Evolutionary conservation across 2,329 filamentous ascomycete genomes (phyloP).

Genomic region (Clonostachys sp.): DNA sequence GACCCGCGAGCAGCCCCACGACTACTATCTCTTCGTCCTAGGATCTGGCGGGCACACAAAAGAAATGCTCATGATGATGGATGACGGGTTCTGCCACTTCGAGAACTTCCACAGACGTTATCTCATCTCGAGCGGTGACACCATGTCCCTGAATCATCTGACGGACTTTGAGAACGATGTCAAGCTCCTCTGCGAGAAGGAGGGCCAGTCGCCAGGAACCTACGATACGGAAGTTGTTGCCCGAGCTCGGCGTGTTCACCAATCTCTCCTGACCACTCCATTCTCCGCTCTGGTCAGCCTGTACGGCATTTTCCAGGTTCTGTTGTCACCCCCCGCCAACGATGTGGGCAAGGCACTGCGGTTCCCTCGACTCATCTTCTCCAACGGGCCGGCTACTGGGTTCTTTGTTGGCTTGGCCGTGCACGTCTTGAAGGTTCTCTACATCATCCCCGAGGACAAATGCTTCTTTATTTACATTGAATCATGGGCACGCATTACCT

Average conservation of each 20-base stretch:
- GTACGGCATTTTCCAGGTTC: conserved; percentile 50
- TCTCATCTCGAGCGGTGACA: conserved; percentile 72
- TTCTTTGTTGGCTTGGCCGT: conserved; percentile 64
- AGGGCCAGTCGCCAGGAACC: conserved; percentile 28
- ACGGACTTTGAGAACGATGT: conserved; percentile 43
- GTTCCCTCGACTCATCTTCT: conserved; percentile 73
- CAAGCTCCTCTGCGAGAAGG: conserved; percentile 9
- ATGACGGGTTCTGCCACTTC: conserved; percentile 47
- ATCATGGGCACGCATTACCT: conserved; percentile 82
- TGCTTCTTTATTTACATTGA: conserved; percentile 84
- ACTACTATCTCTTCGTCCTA: conserved; percentile 73
- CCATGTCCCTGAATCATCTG: conserved; percentile 61
- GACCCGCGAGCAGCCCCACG: conserved; percentile 7
- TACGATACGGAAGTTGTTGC: conserved; percentile 67
- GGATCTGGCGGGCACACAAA: conserved; percentile 93
- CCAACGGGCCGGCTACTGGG: conserved; percentile 85
- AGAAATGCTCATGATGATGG: conserved; percentile 87
- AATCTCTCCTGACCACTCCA: conserved; percentile 70
- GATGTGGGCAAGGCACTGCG: conserved; percentile 12
- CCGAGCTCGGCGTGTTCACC: conserved; percentile 77
- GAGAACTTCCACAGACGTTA: conserved; percentile 69
- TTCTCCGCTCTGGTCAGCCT: conserved; percentile 63
- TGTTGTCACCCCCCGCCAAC: conserved; percentile 32
- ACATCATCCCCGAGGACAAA: conserved; percentile 38
- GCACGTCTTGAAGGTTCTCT: conserved; percentile 40